A percentile compares a stretch with the other conserved stretches of the same genome.
phyloP scores from a whole-genome alignment of 2,329 filamentous ascomycete species.

The Exophiala alcalophila region DNA sequence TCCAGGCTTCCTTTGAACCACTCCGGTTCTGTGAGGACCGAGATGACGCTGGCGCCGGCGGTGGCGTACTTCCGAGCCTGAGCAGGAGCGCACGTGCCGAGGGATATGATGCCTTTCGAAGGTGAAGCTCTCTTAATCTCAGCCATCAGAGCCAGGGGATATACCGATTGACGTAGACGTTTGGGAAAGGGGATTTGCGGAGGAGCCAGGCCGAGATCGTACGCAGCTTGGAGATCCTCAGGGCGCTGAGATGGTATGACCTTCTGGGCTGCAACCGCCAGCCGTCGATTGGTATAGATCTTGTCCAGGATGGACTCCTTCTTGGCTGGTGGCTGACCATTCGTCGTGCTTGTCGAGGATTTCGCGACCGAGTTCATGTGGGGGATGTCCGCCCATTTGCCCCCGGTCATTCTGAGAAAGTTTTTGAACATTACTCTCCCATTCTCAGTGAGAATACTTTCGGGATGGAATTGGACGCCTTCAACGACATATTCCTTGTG shows the following conservation, averaged over 20 bases:
- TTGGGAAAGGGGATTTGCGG: slow-evolving; percentile 77
- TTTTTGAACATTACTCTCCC: slow-evolving; percentile 89
- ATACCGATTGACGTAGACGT: slow-evolving; percentile 76
- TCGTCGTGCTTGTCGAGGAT: slow-evolving; percentile 30
- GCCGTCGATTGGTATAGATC: slow-evolving; percentile 80
- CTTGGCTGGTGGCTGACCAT: slow-evolving; percentile 43
- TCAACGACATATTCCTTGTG: slow-evolving; percentile 91
- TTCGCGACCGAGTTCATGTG: slow-evolving; percentile 24
- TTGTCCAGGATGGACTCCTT: slow-evolving; percentile 84
- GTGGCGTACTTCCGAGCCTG: slow-evolving; percentile 90
- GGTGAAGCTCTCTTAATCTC: slow-evolving; percentile 97
- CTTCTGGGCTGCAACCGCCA: slow-evolving; percentile 75
- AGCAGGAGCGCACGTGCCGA: slow-evolving; percentile 80
- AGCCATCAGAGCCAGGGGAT: slow-evolving; percentile 88
- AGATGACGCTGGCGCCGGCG: slow-evolving; percentile 93
- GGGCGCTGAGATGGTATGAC: slow-evolving; percentile 78
- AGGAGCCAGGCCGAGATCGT: slow-evolving; percentile 78
- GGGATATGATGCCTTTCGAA: slow-evolving; percentile 90
- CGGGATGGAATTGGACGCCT: slow-evolving; percentile 95
- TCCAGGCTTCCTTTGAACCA: slow-evolving; percentile 99
- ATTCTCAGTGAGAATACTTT: slow-evolving; percentile 90
- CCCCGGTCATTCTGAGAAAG: slow-evolving; percentile 81
- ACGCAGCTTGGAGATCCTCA: slow-evolving; percentile 79
- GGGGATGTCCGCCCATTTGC: slow-evolving; percentile 65
- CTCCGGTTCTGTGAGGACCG: slow-evolving; percentile 95